Conservation (phyloP, 2,329 filamentous ascomycete genomes). For the Colletotrichum truncatum region DNA sequence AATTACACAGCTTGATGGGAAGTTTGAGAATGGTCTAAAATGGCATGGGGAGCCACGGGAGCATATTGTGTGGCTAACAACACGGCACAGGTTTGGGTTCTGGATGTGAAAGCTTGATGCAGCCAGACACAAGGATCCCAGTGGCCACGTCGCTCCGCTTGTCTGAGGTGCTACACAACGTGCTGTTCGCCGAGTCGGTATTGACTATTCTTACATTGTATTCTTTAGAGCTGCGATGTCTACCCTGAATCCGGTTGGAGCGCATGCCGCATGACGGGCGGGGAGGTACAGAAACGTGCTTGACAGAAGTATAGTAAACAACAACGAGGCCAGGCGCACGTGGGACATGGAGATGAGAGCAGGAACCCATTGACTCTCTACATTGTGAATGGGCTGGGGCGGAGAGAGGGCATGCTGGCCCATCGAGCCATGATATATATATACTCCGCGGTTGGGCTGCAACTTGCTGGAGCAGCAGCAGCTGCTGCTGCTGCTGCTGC, state of each 20-base stretch:
- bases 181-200: background rate
- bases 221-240: background rate
- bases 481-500: too few species aligned
- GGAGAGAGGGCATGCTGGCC: background rate
- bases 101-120: background rate
- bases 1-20: too few species aligned
- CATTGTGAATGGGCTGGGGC: background rate
- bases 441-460: background rate
- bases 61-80: background rate
- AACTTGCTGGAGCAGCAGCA: background rate
- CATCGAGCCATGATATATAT: background rate
- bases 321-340: background rate
- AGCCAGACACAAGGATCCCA: background rate
- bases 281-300: background rate
- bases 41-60: too few species aligned
- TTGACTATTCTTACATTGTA: slow-evolving; percentile 1
- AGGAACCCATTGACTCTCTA: background rate
- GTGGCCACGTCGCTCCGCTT: background rate
- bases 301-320: background rate
- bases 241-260: background rate
- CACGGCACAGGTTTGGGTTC: background rate
- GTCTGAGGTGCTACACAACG: background rate
- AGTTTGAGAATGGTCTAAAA: too few species aligned
- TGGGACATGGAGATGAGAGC: background rate
- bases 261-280: background rate